phyloP scores from a whole-genome alignment of 1,139 yeast genomes.

The Pichia sp. region DNA sequence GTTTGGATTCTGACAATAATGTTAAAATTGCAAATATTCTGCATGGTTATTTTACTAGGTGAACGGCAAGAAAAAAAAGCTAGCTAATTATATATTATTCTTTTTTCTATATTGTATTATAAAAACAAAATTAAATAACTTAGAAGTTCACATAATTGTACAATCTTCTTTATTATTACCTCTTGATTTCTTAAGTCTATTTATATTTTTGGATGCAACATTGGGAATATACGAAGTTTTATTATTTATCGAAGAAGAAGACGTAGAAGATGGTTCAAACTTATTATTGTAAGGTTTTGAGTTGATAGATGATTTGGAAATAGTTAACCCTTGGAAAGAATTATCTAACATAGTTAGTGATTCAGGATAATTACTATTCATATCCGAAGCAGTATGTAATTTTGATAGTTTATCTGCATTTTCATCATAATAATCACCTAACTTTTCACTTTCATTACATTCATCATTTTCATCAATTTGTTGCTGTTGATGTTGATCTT shows the following conservation, averaged over 20 bases:
- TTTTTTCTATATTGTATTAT: not conserved
- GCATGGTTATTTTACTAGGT: slow-evolving; percentile 12
- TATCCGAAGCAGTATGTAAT: not conserved
- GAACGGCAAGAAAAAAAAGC: not conserved
- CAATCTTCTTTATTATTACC: slow-evolving; percentile 18
- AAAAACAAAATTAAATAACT: not conserved
- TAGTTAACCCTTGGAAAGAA: not conserved
- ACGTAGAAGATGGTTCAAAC: slow-evolving; percentile 5
- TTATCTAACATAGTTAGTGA: slow-evolving; percentile 2
- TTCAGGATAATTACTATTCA: not conserved
- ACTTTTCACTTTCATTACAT: slow-evolving; percentile 9
- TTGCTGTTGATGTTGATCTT: not conserved
- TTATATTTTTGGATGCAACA: slow-evolving; percentile 12
- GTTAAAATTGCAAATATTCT: slow-evolving; percentile 9
- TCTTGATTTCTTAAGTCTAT: slow-evolving; percentile 9
- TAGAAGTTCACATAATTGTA: slow-evolving; percentile 17
- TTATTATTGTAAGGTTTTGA: not conserved
- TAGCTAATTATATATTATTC: not conserved
- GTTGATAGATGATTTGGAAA: slow-evolving; percentile 4
- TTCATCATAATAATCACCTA: slow-evolving; percentile 4
- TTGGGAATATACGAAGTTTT: slow-evolving; percentile 8
- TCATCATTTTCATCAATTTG: slow-evolving; percentile 6
- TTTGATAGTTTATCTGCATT: not conserved
- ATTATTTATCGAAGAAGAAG: not conserved
- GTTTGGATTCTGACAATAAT: not conserved